Conservation (phyloP, 257 asterid genomes). For the Capsicum rhomboideum region DNA sequence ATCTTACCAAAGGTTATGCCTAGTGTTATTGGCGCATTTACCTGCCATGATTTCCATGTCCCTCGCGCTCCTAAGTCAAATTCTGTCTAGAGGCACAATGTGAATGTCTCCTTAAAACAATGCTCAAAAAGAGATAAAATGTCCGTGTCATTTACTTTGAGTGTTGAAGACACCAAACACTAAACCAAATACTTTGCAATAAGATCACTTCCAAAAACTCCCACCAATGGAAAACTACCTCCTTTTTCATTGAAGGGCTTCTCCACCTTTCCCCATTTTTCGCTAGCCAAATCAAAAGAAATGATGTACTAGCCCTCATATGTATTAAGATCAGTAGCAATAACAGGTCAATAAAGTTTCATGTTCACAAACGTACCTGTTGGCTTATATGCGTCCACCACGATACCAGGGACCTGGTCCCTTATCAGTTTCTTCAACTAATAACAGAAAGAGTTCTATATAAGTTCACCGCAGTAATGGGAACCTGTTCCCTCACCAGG, state of each 20-base stretch:
- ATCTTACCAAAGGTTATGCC: background rate
- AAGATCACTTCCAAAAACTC: constrained; percentile 17
- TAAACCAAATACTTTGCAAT: background rate
- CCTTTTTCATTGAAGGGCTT: constrained; percentile 20
- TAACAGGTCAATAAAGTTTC: constrained; percentile 17
- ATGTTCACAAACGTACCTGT: constrained; percentile 10
- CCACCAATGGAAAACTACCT: background rate
- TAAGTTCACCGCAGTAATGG: too few relatives aligned
- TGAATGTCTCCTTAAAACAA: background rate
- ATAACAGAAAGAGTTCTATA: too few relatives aligned
- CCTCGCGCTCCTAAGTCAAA: background rate
- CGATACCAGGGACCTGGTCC: too few relatives aligned
- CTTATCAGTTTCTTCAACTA: too few relatives aligned
- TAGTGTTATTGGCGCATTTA: background rate
- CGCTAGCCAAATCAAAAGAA: constrained; percentile 2
- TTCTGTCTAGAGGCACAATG: background rate
- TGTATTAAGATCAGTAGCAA: background rate
- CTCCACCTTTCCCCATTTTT: constrained; percentile 1
- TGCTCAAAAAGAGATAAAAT: background rate
- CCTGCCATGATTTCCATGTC: background rate
- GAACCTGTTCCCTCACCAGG: too few relatives aligned
- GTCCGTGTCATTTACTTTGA: background rate
- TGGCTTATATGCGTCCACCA: too few relatives aligned
- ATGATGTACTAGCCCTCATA: background rate
- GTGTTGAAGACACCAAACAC: background rate